phyloP scores from a whole-genome alignment of 2,329 filamentous ascomycete genomes.

The Colletotrichum euphorbiae region DNA sequence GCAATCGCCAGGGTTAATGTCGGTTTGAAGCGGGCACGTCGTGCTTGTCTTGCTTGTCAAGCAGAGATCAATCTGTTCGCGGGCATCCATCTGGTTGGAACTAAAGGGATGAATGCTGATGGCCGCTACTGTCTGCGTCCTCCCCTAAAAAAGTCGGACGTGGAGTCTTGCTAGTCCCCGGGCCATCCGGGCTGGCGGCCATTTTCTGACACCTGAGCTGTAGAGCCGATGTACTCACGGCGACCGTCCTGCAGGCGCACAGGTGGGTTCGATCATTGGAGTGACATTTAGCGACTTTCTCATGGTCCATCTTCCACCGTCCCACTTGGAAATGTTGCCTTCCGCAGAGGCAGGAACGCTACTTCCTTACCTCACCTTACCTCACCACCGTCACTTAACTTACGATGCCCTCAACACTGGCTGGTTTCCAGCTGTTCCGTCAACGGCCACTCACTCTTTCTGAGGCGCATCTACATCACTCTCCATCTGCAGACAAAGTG shows the following conservation, averaged over 20 bases:
- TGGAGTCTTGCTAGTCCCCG: conserved; percentile 40
- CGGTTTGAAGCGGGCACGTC: conserved; percentile 1
- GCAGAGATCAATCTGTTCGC: conserved; percentile 2
- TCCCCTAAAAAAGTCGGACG: conserved; percentile 3
- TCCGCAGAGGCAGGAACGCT: conserved; percentile 16
- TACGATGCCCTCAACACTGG: no score
- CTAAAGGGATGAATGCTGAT: no score
- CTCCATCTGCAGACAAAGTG: conserved; percentile 5
- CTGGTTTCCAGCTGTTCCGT: neutral
- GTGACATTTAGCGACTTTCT: conserved; percentile 22
- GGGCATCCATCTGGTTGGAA: neutral
- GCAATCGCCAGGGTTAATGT: conserved; percentile 1
- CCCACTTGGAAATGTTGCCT: conserved; percentile 14
- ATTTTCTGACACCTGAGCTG: neutral
- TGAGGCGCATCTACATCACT: conserved; percentile 25
- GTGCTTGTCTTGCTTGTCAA: conserved; percentile 2
- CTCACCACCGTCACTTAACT: neutral
- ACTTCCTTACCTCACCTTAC: neutral
- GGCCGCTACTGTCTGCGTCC: neutral
- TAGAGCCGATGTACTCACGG: conserved; percentile 21
- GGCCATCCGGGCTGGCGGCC: conserved; percentile 38
- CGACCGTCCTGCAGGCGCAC: neutral
- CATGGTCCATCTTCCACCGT: neutral
- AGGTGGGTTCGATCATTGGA: conserved; percentile 2
- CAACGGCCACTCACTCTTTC: conserved; percentile 7